These are phyloP conservation scores for Verbena officinalis DNA, from an alignment of 257 asterid species.

Conservation along the genomic window DNA sequence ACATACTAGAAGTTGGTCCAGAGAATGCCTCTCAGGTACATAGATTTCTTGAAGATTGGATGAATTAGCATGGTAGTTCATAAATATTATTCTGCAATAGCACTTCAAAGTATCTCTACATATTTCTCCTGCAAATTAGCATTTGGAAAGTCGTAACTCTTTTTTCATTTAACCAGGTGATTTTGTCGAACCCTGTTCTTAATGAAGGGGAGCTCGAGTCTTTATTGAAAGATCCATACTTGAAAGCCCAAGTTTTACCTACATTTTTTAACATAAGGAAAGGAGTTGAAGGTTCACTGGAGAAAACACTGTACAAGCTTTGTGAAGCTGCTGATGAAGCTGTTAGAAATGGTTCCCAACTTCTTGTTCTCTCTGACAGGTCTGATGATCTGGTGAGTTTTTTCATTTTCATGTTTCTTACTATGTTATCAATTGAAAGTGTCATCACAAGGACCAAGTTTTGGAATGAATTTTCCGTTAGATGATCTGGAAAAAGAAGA, in stretches of 20 bases:
- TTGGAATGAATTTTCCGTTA: neutral
- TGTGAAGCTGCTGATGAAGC: constrained; percentile 99
- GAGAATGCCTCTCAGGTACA: constrained; percentile 93
- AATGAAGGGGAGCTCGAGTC: constrained; percentile 97
- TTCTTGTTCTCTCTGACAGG: constrained; percentile 96
- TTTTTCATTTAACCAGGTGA: constrained; percentile 54
- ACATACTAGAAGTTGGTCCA: constrained; percentile 95
- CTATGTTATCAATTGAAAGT: constrained; percentile 20
- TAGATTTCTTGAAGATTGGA: constrained; percentile 26
- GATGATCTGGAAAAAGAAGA: neutral
- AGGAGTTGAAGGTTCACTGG: constrained; percentile 91
- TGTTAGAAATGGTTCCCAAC: constrained; percentile 95
- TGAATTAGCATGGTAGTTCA: neutral
- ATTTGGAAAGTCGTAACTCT: constrained; percentile 18
- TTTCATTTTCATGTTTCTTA: constrained; percentile 18
- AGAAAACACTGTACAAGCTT: constrained; percentile 71
- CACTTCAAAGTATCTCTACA: constrained; percentile 14
- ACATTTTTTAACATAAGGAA: constrained; percentile 80
- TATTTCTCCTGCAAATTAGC: constrained; percentile 16
- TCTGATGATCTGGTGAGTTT: constrained; percentile 84
- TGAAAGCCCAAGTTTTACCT: constrained; percentile 77
- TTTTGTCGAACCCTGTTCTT: constrained; percentile 84
- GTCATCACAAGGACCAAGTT: constrained; percentile 5
- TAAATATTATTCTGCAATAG: neutral
- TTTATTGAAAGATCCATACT: constrained; percentile 74